Percentiles rank a stretch among this genome's conserved stretches.
Evolutionary conservation across 441 rosid species (phyloP).

Genomic region (Erysimum pusillum): DNA sequence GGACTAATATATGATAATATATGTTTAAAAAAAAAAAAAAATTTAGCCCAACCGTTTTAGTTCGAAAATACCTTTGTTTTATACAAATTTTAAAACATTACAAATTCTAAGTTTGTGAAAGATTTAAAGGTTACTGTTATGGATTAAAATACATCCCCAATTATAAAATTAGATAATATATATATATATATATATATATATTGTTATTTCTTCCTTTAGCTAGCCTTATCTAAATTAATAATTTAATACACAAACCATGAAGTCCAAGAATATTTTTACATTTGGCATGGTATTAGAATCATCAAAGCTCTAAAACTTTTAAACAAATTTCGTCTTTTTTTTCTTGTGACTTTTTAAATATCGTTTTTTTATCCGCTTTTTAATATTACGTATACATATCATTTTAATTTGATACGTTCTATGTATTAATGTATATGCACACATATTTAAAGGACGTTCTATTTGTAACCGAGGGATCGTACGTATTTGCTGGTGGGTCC

Average conservation of each 20-base stretch:
- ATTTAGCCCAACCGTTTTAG: no score
- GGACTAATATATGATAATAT: background rate
- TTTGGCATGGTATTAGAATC: background rate
- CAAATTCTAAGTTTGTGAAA: background rate
- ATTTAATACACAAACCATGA: background rate
- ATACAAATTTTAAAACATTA: no score
- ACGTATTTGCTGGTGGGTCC: slow-evolving; percentile 29
- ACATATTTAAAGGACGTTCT: no score
- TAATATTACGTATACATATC: no score
- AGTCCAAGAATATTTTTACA: background rate
- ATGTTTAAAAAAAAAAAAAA: no score
- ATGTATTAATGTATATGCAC: no score
- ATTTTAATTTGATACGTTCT: no score
- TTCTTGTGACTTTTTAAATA: background rate
- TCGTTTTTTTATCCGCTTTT: no score
- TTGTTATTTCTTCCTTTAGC: background rate
- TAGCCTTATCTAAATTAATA: background rate
- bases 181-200: no score
- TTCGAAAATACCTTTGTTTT: no score
- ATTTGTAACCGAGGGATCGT: background rate
- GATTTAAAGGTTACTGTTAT: background rate
- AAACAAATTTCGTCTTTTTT: no score
- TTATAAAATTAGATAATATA: background rate
- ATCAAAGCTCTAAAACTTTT: no score
- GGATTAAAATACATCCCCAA: background rate